Evolutionary conservation across 2,329 filamentous ascomycete species (phyloP).

Genomic region (Parastagonospora avenae): DNA sequence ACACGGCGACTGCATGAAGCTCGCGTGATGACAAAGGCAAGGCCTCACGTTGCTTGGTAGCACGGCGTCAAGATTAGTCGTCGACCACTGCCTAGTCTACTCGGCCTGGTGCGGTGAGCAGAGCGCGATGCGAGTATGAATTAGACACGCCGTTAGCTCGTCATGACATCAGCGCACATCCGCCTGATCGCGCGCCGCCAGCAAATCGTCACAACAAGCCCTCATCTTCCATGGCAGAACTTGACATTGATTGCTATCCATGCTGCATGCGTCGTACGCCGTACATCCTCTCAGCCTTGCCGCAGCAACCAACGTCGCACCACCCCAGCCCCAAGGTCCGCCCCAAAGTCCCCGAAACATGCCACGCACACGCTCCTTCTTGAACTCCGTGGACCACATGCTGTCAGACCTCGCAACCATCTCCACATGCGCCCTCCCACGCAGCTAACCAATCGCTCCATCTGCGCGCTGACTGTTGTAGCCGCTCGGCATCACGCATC

Average conservation of each 20-base stretch:
- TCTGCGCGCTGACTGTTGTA: slow-evolving; percentile 19
- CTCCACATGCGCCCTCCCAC: slow-evolving; percentile 1
- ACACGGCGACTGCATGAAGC: background rate
- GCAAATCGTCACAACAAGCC: slow-evolving; percentile 5
- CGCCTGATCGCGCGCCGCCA: slow-evolving; percentile 9
- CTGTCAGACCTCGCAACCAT: slow-evolving; percentile 1
- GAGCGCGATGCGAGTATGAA: slow-evolving; percentile 17
- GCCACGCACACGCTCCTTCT: background rate
- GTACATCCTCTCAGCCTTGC: slow-evolving; percentile 20
- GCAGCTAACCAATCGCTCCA: slow-evolving; percentile 16
- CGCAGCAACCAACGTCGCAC: slow-evolving; percentile 24
- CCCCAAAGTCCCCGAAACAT: slow-evolving; percentile 22
- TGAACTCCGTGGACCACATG: background rate
- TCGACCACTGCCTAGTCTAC: background rate
- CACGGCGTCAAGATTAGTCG: slow-evolving; percentile 1
- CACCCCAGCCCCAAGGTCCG: slow-evolving; percentile 9
- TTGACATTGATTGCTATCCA: background rate
- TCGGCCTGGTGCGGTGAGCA: slow-evolving; percentile 1
- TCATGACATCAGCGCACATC: slow-evolving; percentile 30
- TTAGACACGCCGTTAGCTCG: slow-evolving; percentile 16
- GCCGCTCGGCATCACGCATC: slow-evolving; percentile 28
- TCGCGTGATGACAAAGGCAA: slow-evolving; percentile 4
- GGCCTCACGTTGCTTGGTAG: slow-evolving; percentile 2
- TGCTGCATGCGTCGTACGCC: slow-evolving; percentile 2
- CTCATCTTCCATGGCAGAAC: background rate